These are phyloP conservation scores for Eucalyptus pumila DNA, from an alignment of 345 rosid species.

Conservation along the genomic window DNA sequence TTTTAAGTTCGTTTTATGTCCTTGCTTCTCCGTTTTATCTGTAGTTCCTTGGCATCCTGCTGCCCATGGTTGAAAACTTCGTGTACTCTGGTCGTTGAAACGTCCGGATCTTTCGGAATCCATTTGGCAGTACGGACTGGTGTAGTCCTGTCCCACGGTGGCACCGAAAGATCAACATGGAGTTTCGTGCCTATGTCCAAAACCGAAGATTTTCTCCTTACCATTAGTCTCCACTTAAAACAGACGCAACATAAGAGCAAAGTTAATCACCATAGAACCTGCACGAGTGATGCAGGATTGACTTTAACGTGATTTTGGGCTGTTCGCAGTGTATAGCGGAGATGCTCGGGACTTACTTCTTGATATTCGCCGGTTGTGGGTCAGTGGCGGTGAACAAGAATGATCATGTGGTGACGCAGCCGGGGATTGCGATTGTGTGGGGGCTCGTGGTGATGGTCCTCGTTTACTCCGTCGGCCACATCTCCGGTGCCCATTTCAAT, in stretches of 20 bases:
- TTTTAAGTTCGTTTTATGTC: not conserved
- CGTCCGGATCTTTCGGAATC: not conserved
- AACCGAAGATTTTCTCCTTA: not conserved
- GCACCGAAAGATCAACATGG: not conserved
- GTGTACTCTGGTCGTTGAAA: not conserved
- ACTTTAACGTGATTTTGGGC: not conserved
- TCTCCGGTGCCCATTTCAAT: conserved; percentile 96
- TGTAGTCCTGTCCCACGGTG: not conserved
- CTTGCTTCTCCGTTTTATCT: not conserved
- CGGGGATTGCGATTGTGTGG: conserved; percentile 76
- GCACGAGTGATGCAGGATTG: not conserved
- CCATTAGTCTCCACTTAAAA: not conserved
- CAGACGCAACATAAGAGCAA: not conserved
- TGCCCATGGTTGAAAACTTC: not conserved
- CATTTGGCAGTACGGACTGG: not conserved
- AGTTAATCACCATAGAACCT: not conserved
- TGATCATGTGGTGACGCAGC: conserved; percentile 52
- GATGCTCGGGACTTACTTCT: conserved; percentile 64
- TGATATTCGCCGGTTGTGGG: conserved; percentile 86
- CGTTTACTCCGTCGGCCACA: conserved; percentile 78
- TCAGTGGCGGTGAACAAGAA: conserved; percentile 62
- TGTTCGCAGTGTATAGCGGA: conserved; percentile 56
- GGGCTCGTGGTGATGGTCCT: conserved; percentile 86
- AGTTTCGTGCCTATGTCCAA: not conserved
- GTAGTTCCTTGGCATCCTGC: not conserved